Evolutionary conservation across 805 yeast species (phyloP), one percentile per base, ranked within the genome.

Genomic region (Ogataea kodamae): DNA sequence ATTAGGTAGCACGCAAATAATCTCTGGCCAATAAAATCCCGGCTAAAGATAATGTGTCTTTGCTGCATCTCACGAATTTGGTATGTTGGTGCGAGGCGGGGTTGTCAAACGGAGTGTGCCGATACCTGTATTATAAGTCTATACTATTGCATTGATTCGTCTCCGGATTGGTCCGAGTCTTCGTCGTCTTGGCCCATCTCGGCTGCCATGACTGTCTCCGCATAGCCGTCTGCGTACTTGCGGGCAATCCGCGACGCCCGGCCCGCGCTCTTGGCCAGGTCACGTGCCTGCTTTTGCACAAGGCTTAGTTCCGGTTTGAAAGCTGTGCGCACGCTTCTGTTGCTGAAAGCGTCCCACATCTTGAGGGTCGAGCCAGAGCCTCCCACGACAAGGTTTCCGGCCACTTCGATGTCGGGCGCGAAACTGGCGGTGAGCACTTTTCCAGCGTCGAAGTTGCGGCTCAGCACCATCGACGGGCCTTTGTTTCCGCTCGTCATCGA

Each of bases 371-470:
- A 81, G 33, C 72, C 71, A 25, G 83, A 86, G 52, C 98, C 98
- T 48, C 96, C 97, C 42, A 87, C 72, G 13, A 79, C 78, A 44
- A 92, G 58, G 55, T 82, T 75, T 42, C 97, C 97, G 3, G 88
- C 84, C 27, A 55, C 53, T 60, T 85, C 96, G 36, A 74, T 62
- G 59, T 92, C 97, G 30, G 87, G 81, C 3, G 95, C 92, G 68
- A 88, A 92, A 7, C 82, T 64, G 8, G 85, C 68, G 3, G 87
- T 70, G 49, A 92, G 74, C 13, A 90, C 96, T 55, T 87, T 88
- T 42, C 98, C 98, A 34, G 88, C 84, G 46, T 89, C 97, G 49
- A 92, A 80, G 62, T 92, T 96, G 56, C 97, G 77, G 23, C 90
- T 78, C 42, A 88, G 66, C 5, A 88, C 81, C 95, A 92, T 82